Evolutionary conservation across 1,284 basidiomycete species (phyloP).

Genomic region (Amylostereum areolatum): DNA sequence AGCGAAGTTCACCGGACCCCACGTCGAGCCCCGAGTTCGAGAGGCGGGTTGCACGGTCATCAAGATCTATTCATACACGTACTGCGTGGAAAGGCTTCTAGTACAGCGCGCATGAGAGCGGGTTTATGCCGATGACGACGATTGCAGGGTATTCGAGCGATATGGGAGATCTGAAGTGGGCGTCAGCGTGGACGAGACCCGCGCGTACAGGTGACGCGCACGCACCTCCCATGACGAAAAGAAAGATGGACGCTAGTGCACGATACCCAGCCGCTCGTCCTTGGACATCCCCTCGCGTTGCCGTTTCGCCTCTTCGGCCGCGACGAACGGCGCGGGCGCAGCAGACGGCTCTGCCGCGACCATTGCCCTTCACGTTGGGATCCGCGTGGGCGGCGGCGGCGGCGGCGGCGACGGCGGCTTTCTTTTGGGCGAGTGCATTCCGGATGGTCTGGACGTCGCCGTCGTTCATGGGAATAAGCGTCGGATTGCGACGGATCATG

Average conservation of each 20-base stretch:
- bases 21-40: too few species aligned
- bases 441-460: slow-evolving; percentile 70
- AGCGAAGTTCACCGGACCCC: too few species aligned
- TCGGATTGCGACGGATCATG: slow-evolving; percentile 74
- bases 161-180: too few species aligned
- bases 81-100: too few species aligned
- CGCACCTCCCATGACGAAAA: too few species aligned
- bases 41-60: too few species aligned
- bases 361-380: slow-evolving; percentile 12
- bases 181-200: too few species aligned
- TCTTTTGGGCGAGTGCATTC: slow-evolving; percentile 51
- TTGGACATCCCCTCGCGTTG: slow-evolving; percentile 28
- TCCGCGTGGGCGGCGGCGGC: slow-evolving; percentile 7
- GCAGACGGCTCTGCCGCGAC: slow-evolving; percentile 7
- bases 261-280: slow-evolving; percentile 29
- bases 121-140: too few species aligned
- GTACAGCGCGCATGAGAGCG: too few species aligned
- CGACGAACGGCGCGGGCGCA: slow-evolving; percentile 18
- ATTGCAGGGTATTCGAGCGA: too few species aligned
- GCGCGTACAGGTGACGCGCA: too few species aligned
- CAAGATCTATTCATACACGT: too few species aligned
- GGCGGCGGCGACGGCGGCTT: slow-evolving; percentile 31
- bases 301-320: slow-evolving; percentile 29
- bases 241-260: not conserved
- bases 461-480: slow-evolving; percentile 68